These are phyloP conservation scores for Teunomyces gatunensis DNA, from an alignment of 805 yeast genomes.

Conservation along the genomic window DNA sequence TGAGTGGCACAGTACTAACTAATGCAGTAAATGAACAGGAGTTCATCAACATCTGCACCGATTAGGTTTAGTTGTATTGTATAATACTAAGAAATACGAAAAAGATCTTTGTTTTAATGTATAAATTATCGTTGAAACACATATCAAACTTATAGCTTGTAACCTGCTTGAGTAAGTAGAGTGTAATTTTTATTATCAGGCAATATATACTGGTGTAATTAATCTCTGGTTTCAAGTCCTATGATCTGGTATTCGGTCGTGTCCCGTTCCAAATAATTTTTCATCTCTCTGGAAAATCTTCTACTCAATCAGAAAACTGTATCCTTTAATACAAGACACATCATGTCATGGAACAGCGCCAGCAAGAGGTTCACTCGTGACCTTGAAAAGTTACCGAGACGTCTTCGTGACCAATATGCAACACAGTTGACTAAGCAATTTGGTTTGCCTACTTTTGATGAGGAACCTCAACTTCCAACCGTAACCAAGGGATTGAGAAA, in stretches of 20 bases:
- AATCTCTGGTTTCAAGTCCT: no score
- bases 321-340: constrained; percentile 4
- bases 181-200: neutral
- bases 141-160: no score
- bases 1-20: constrained; percentile 24
- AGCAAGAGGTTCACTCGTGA: constrained; percentile 37
- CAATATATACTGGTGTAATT: neutral
- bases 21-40: constrained; percentile 72
- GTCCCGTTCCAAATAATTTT: constrained; percentile 2
- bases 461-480: constrained; percentile 10
- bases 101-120: neutral
- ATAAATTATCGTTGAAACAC: neutral
- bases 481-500: constrained; percentile 31
- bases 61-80: constrained; percentile 5
- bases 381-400: constrained; percentile 30
- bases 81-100: constrained; percentile 2
- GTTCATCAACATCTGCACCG: constrained; percentile 37
- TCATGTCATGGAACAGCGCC: constrained; percentile 33
- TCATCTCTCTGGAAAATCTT: neutral
- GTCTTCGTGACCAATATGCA: constrained; percentile 25
- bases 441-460: constrained; percentile 36
- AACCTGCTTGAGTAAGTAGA: neutral
- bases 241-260: neutral
- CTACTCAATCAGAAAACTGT: neutral
- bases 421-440: constrained; percentile 19